Base-by-base conservation (phyloP, 148 eudicot species). In the Nepenthes gracilis region DNA sequence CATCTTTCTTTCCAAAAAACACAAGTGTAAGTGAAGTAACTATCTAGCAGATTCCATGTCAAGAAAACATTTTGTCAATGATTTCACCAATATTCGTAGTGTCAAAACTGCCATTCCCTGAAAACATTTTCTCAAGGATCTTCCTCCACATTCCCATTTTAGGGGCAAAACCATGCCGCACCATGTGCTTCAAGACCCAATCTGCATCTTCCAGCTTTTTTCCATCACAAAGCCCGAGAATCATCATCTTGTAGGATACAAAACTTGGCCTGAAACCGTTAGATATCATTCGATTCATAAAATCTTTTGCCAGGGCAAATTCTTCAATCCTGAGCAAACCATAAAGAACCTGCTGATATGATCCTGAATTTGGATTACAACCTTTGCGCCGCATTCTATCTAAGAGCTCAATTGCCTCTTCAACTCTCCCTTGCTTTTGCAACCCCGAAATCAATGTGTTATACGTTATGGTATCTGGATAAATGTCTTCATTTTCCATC, bases 301-400 rank as follows among this genome's bases (percentile, higher is more conserved):
- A 74, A n/a, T 50, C 57, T 72, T 72, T 78, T 0, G 96, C 96
- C 55, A 81, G 85, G 1, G 55, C 34, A 59, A 62, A 83, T 54
- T 73, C 81, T 67, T 76, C 79, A 15, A 62, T 70, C 52, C 71
- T 72, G 2, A 88, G 74, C 61, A 91, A 79, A 56, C 85, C 88
- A 75, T 88, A 81, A 79, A 91, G 74, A 6, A 91, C 80, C 75
- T 88, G 88, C 55, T 85, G 93, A 67, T 88, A 82, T 23, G 94
- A 75, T 35, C 86, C 93, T 7, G 70, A 51, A 70, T 83, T 85
- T 35, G 97, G 96, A 5, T 71, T 67, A 75, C 94, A 88, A 35
- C 97, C 97, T 69, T 71, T 83, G 51, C 66, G 73, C 64, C 75
- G 73, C 85, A 88, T 83, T 70, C 67, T 77, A 40, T 80, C 71